Percentiles rank a stretch among this genome's conserved stretches.
Evolutionary conservation across 2,329 filamentous ascomycete genomes (phyloP).

Genomic region (Alternaria incomplexa): DNA sequence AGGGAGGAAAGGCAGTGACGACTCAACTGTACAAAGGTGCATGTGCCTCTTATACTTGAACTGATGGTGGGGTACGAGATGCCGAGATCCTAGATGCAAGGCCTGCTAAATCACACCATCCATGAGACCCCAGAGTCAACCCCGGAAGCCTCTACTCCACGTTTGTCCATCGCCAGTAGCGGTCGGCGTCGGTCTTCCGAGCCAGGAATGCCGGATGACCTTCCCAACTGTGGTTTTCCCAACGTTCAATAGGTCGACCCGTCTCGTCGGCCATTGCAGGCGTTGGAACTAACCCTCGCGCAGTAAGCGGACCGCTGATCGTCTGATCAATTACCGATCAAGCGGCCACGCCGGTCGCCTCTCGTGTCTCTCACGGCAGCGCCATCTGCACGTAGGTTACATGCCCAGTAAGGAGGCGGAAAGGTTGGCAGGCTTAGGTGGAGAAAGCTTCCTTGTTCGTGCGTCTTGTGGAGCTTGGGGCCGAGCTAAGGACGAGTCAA

Average conservation of each 20-base stretch:
- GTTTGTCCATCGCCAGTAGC: not conserved
- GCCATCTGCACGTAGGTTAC: slow-evolving; percentile 11
- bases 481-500: slow-evolving; percentile 9
- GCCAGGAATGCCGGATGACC: slow-evolving; percentile 1
- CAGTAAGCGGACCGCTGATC: slow-evolving; percentile 3
- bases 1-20: slow-evolving; percentile 4
- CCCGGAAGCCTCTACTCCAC: slow-evolving; percentile 2
- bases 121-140: slow-evolving; percentile 4
- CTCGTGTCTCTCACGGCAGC: not conserved
- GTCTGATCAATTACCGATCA: not conserved
- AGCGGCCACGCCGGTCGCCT: not conserved
- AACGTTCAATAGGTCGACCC: slow-evolving; percentile 1
- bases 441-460: slow-evolving; percentile 25
- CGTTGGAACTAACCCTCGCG: not conserved
- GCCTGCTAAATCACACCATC: not conserved
- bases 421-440: slow-evolving; percentile 21
- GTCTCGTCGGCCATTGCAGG: not conserved
- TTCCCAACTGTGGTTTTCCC: not conserved
- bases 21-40: not conserved
- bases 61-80: slow-evolving; percentile 4
- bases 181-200: not conserved
- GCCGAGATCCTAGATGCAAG: slow-evolving; percentile 2
- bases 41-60: slow-evolving; percentile 5
- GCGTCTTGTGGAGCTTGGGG: slow-evolving; percentile 17
- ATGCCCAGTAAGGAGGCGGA: slow-evolving; percentile 16